A percentile compares a stretch with the other conserved stretches of the same genome.
phyloP scores from a whole-genome alignment of 345 rosid genomes.

The Brassica cretica region DNA sequence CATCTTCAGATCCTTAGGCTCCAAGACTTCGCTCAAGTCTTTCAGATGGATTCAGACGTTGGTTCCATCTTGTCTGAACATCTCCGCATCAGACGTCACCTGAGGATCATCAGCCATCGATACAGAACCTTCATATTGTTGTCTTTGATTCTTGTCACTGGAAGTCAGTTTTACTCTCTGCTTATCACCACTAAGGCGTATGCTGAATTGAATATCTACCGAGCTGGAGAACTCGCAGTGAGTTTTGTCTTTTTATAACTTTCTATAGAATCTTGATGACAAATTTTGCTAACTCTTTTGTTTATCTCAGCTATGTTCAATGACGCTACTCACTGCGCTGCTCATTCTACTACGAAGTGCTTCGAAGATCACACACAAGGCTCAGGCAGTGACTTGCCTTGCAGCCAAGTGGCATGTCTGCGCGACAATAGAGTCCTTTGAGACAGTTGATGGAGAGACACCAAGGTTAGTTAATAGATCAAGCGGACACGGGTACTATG shows the following conservation, averaged over 20 bases:
- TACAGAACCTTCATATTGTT: slow-evolving; percentile 65
- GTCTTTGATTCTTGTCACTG: slow-evolving; percentile 70
- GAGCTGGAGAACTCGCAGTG: slow-evolving; percentile 92
- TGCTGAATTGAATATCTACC: slow-evolving; percentile 55
- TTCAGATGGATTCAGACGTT: slow-evolving; percentile 76
- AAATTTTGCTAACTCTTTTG: slow-evolving; percentile 15
- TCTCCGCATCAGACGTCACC: slow-evolving; percentile 75
- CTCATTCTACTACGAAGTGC: slow-evolving; percentile 77
- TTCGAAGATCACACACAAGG: slow-evolving; percentile 91
- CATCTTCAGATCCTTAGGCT: slow-evolving; percentile 90
- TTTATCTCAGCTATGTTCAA: slow-evolving; percentile 65
- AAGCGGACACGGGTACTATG: slow-evolving; percentile 19
- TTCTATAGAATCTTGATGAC: not conserved
- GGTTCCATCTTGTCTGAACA: slow-evolving; percentile 73
- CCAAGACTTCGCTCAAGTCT: slow-evolving; percentile 77
- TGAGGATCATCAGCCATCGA: slow-evolving; percentile 88
- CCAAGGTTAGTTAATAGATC: slow-evolving; percentile 45
- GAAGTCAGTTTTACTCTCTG: slow-evolving; percentile 83
- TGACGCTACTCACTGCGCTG: slow-evolving; percentile 66
- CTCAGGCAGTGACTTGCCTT: slow-evolving; percentile 79
- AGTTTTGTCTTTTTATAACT: slow-evolving; percentile 17
- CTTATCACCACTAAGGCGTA: slow-evolving; percentile 66
- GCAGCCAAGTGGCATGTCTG: slow-evolving; percentile 96
- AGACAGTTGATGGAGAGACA: slow-evolving; percentile 62
- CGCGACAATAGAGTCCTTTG: slow-evolving; percentile 74